These are phyloP conservation scores for Lepiota brunneoincarnata DNA, from an alignment of 768 basidiomycete species.

Conservation along the genomic window DNA sequence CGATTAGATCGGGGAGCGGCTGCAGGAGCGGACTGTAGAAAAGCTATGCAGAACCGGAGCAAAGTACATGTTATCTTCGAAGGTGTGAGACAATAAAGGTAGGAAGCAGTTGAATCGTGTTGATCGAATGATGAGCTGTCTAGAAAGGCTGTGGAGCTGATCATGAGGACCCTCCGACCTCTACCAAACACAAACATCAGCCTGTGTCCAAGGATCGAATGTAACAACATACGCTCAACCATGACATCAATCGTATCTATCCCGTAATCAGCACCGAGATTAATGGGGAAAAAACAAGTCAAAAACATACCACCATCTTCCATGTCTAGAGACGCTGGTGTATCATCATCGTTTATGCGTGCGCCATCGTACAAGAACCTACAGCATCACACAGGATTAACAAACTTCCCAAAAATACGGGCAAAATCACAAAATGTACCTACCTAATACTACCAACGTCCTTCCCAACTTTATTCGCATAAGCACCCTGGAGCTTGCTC, in stretches of 20 bases:
- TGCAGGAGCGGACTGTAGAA: too few species aligned
- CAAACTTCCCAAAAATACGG: not conserved
- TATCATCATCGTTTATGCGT: slow-evolving; percentile 87
- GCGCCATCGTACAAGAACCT: slow-evolving; percentile 92
- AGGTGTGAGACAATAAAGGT: too few species aligned
- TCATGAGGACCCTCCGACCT: slow-evolving; percentile 41
- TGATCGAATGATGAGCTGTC: not conserved
- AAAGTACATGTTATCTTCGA: too few species aligned
- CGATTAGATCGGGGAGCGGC: too few species aligned
- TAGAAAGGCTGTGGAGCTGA: slow-evolving; percentile 9
- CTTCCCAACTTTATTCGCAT: slow-evolving; percentile 90
- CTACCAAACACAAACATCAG: slow-evolving; percentile 20
- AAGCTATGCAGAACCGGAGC: too few species aligned
- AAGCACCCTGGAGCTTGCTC: slow-evolving; percentile 90
- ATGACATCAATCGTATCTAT: slow-evolving; percentile 93
- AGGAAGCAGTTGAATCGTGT: slow-evolving; percentile 2
- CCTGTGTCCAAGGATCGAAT: slow-evolving; percentile 9
- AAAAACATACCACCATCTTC: slow-evolving; percentile 72
- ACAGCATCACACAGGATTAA: slow-evolving; percentile 10
- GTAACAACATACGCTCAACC: slow-evolving; percentile 84
- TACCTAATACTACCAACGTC: slow-evolving; percentile 86
- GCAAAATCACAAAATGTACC: slow-evolving; percentile 24
- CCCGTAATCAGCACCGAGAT: slow-evolving; percentile 9
- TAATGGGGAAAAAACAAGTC: not conserved
- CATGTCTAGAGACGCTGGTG: slow-evolving; percentile 82